A percentile compares a stretch with the other conserved stretches of the same genome.
Conservation (phyloP, 345 rosid genomes). For the Brassica carinata region DNA sequence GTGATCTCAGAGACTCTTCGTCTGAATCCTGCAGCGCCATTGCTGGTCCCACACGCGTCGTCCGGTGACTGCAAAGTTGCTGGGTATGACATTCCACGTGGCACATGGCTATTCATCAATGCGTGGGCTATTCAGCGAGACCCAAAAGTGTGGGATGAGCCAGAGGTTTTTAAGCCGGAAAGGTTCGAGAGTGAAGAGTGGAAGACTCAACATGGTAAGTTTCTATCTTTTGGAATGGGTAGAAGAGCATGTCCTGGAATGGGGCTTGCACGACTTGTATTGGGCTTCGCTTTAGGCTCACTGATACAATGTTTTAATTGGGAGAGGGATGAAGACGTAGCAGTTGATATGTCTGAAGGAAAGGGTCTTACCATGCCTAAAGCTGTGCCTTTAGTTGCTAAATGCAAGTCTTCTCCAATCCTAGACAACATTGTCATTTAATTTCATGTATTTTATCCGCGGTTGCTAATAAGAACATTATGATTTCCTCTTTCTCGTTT, state of each 20-base stretch:
- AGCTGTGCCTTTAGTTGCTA: background rate
- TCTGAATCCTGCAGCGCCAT: slow-evolving; percentile 20
- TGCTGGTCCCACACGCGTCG: slow-evolving; percentile 46
- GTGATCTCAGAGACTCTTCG: slow-evolving; percentile 47
- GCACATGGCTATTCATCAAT: slow-evolving; percentile 45
- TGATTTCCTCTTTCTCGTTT: too few relatives aligned
- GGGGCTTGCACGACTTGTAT: slow-evolving; percentile 33
- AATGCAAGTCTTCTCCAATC: too few relatives aligned
- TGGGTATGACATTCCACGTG: slow-evolving; percentile 40
- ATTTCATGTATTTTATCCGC: background rate
- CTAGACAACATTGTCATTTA: background rate
- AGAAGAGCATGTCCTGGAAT: slow-evolving; percentile 20
- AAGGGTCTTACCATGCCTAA: slow-evolving; percentile 40
- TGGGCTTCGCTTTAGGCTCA: slow-evolving; percentile 36
- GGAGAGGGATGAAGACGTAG: slow-evolving; percentile 18
- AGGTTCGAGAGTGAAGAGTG: slow-evolving; percentile 22
- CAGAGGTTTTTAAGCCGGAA: slow-evolving; percentile 45
- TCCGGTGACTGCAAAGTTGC: slow-evolving; percentile 34
- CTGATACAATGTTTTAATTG: slow-evolving; percentile 48
- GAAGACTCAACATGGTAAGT: background rate
- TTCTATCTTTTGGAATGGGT: slow-evolving; percentile 17
- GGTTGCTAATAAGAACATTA: background rate
- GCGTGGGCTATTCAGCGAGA: slow-evolving; percentile 59
- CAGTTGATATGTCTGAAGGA: slow-evolving; percentile 46
- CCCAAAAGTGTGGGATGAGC: slow-evolving; percentile 42